Evolutionary conservation across 352 stramenopile genomes (phyloP).

Genomic region (Pythium phragmiticola): DNA sequence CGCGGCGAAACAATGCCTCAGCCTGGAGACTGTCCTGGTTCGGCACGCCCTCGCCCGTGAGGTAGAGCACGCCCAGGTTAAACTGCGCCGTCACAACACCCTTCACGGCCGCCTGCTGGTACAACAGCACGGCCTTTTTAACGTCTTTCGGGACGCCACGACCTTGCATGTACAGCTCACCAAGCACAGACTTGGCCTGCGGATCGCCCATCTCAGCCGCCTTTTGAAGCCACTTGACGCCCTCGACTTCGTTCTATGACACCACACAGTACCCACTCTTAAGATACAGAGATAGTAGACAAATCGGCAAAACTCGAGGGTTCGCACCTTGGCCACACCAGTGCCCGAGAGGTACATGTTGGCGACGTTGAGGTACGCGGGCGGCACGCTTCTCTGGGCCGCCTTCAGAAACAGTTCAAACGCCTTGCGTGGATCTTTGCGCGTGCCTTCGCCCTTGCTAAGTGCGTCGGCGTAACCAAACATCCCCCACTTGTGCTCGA

Average conservation of each 20-base stretch:
- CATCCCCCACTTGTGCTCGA: constrained; percentile 68
- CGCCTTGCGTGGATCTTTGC: constrained; percentile 71
- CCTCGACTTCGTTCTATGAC: constrained; percentile 60
- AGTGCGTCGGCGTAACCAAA: constrained; percentile 83
- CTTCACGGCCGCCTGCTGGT: constrained; percentile 61
- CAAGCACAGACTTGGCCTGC: constrained; percentile 68
- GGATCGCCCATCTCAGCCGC: constrained; percentile 74
- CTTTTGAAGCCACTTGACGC: constrained; percentile 71
- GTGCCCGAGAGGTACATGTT: constrained; percentile 80
- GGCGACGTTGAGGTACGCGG: constrained; percentile 78
- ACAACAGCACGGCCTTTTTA: constrained; percentile 56
- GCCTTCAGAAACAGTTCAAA: constrained; percentile 78
- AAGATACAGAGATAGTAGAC: background rate
- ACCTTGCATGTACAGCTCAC: constrained; percentile 72
- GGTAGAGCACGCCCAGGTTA: constrained; percentile 73
- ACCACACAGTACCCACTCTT: background rate
- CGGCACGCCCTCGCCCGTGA: constrained; percentile 62
- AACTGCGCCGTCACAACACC: constrained; percentile 70
- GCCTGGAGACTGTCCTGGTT: constrained; percentile 53
- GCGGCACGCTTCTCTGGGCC: constrained; percentile 58
- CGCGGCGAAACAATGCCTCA: constrained; percentile 68
- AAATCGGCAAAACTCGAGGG: background rate
- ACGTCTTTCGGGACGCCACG: constrained; percentile 53
- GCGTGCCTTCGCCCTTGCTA: constrained; percentile 68
- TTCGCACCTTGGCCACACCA: constrained; percentile 62